A percentile compares a stretch with the other conserved stretches of the same genome.
These are phyloP conservation scores for Sporisorium graminicola DNA, from an alignment of 1,284 basidiomycete species.

Conservation along the genomic window DNA sequence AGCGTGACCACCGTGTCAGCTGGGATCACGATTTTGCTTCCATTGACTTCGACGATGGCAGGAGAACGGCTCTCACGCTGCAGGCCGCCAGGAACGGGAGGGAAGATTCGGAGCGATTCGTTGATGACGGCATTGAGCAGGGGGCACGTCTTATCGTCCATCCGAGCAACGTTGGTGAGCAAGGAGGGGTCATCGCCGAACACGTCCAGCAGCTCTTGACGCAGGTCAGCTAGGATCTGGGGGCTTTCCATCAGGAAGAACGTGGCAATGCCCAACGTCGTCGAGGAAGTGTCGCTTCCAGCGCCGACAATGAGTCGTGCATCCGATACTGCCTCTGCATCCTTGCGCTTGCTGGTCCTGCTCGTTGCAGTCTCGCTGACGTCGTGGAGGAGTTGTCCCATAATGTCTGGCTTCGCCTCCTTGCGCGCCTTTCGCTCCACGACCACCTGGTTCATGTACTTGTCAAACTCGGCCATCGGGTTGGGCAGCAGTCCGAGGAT, in stretches of 20 bases:
- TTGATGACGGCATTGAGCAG: constrained; percentile 50
- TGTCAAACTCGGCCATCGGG: constrained; percentile 41
- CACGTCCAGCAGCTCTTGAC: constrained; percentile 28
- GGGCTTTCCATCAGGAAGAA: constrained; percentile 35
- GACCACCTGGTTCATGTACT: constrained; percentile 30
- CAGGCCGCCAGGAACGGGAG: constrained; percentile 38
- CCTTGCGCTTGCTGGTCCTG: constrained; percentile 1
- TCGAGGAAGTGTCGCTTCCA: constrained; percentile 45
- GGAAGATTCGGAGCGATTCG: constrained; percentile 41
- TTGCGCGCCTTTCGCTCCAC: constrained; percentile 33
- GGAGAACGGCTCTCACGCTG: constrained; percentile 25
- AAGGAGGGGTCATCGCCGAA: constrained; percentile 25
- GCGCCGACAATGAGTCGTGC: constrained; percentile 45
- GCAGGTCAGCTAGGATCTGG: constrained; percentile 15
- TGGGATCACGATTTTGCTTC: constrained; percentile 22
- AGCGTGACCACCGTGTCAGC: constrained; percentile 28
- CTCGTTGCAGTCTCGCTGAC: constrained; percentile 2
- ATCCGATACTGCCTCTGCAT: constrained; percentile 33
- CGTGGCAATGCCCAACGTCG: constrained; percentile 36
- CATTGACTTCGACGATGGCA: constrained; percentile 25
- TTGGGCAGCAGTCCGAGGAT: constrained; percentile 37
- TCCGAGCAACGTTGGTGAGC: constrained; percentile 26
- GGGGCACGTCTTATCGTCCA: constrained; percentile 33
- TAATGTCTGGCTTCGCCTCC: constrained; percentile 26
- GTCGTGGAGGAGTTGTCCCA: constrained; percentile 31